These are phyloP conservation scores for Friedmanniomyces simplex DNA, from an alignment of 495 filamentous ascomycete species.

Conservation along the genomic window DNA sequence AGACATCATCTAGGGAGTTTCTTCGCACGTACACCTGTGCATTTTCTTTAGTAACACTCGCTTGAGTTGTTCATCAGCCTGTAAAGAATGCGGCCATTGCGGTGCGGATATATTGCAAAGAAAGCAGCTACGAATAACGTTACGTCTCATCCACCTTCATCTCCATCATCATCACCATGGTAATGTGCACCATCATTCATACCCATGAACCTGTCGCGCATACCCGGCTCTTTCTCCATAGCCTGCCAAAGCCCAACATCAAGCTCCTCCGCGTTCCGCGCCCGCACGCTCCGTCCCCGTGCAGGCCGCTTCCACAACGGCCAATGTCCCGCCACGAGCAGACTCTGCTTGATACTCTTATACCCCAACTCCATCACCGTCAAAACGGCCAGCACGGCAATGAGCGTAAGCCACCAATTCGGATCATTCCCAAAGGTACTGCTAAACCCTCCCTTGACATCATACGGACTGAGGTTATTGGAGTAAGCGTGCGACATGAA, in stretches of 20 bases:
- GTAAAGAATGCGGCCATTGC: no score
- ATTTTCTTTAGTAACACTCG: no score
- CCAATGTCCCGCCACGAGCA: conserved; percentile 58
- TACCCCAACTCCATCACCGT: conserved; percentile 60
- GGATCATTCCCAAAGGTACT: conserved; percentile 57
- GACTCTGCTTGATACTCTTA: conserved; percentile 46
- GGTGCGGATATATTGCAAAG: no score
- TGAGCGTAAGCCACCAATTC: conserved; percentile 70
- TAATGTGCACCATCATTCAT: background rate
- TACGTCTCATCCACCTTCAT: no score
- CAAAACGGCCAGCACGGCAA: conserved; percentile 52
- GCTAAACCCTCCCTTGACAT: conserved; percentile 59
- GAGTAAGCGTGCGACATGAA: conserved; percentile 54
- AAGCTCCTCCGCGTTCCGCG: background rate
- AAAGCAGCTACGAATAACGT: no score
- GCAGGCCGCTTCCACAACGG: conserved; percentile 30
- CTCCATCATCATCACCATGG: background rate
- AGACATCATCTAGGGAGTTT: no score
- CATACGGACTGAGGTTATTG: conserved; percentile 50
- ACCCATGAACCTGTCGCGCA: background rate
- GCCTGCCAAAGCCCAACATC: conserved; percentile 3
- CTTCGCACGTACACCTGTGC: no score
- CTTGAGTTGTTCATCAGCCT: no score
- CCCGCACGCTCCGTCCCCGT: no score
- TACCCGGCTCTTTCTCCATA: background rate